phyloP scores from a whole-genome alignment of 73 alveolate genomes.

The Effrenium voratum region DNA sequence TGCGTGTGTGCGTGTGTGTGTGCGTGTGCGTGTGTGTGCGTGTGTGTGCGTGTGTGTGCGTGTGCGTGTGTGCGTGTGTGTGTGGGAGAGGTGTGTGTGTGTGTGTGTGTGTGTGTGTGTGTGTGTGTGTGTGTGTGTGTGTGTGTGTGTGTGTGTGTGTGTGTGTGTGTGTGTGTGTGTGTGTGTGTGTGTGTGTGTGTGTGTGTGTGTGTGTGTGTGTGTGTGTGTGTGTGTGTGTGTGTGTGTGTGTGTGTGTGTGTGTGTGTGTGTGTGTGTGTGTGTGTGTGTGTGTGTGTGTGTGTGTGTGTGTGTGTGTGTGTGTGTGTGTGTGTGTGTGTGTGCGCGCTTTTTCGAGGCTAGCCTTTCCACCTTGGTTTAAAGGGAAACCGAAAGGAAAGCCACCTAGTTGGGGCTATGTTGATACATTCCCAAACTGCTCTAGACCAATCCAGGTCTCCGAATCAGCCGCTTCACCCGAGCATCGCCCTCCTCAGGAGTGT shows the following conservation, averaged over 20 bases:
- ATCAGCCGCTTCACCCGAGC: constrained; percentile 6
- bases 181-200: no score
- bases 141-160: no score
- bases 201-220: not conserved
- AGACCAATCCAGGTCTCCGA: not conserved
- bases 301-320: not conserved
- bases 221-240: not conserved
- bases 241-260: not conserved
- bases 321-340: not conserved
- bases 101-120: no score
- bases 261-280: not conserved
- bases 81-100: no score
- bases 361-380: no score
- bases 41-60: no score
- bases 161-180: no score
- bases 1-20: no score
- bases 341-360: not conserved
- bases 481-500: constrained; percentile 6
- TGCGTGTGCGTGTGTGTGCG: no score
- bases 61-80: no score
- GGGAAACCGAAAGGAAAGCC: no score
- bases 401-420: not conserved
- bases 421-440: not conserved
- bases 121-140: no score
- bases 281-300: not conserved